These are phyloP conservation scores for Leptographium procerum DNA, from an alignment of 2,329 filamentous ascomycete species.

Conservation along the genomic window DNA sequence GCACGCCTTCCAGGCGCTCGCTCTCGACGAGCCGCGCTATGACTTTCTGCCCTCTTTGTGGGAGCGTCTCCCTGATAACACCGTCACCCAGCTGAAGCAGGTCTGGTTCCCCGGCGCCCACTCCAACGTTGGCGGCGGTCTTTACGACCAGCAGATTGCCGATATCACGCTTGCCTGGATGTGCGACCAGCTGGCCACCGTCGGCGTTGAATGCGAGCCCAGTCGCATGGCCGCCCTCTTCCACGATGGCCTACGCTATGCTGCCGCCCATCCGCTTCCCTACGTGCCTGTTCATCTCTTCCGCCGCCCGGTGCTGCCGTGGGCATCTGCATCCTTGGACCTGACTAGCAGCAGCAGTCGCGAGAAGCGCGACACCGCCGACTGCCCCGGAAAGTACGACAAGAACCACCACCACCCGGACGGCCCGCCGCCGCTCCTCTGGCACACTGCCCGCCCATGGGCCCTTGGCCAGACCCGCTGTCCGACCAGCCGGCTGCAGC, in stretches of 20 bases:
- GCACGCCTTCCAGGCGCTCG: conserved; percentile 39
- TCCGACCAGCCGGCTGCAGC: conserved; percentile 16
- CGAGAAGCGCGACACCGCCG: conserved; percentile 13
- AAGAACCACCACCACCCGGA: conserved; percentile 12
- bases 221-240: conserved; percentile 16
- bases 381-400: conserved; percentile 17
- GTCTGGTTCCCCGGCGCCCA: conserved; percentile 52
- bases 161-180: conserved; percentile 24
- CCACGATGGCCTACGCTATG: conserved; percentile 18
- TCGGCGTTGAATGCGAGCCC: conserved; percentile 22
- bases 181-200: conserved; percentile 21
- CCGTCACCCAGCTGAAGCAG: conserved; percentile 20
- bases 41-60: conserved; percentile 31
- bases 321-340: not conserved
- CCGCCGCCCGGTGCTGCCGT: not conserved
- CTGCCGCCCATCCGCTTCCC: conserved; percentile 22
- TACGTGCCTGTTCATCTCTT: conserved; percentile 10
- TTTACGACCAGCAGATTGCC: conserved; percentile 26
- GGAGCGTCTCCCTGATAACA: conserved; percentile 21
- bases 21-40: conserved; percentile 35
- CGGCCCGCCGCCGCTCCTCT: conserved; percentile 3
- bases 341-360: not conserved
- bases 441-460: conserved; percentile 19
- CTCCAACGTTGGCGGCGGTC: conserved; percentile 51
- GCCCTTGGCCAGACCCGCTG: conserved; percentile 18